Evolutionary conservation across 352 stramenopile species (phyloP), one percentile per base, ranked within the genome.

Genomic region (Pythium scleroteichum): DNA sequence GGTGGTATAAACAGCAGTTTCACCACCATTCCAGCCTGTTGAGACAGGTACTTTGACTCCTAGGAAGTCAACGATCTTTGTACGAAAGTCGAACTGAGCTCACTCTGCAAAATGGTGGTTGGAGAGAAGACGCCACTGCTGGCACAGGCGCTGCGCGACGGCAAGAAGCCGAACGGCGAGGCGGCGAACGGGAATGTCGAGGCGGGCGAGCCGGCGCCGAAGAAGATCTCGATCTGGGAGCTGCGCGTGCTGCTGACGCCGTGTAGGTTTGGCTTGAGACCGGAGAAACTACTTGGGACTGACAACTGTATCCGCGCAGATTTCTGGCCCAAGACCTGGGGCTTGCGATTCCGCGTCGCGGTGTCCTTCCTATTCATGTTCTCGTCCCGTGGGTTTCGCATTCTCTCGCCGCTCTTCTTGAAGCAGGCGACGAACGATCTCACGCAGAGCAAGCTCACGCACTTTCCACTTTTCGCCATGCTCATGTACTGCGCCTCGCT

Each of bases 251-350:
- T 92, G 59, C 75, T 92, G 23, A 64, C 81, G n/a, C 79, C 82
- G 23, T 92, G 82, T 92, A 78, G 57, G 74, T 59, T n/a, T n/a
- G n/a, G n/a, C n/a, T 26, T 51, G 2, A 41, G 20, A 10, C 24
- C 41, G 8, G 8, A 24, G 27, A 59, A 23, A 55, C 24, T 58
- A 9, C 33, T 39, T 14, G 14, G 33, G 8, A 39, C 33, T 13
- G 17, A 44, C 17, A 13, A 35, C 38, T 17, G 5, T 44, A 7
- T 45, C 7, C 19, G 24, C 46, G 27, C 51, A 92, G 82, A 90
- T 50, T 92, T 90, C 35, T 92, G 82, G 80, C 82, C 79, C 1
- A 82, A 80, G 54, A 82, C 76, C 40, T 90, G 78, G 79, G 67
- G 70, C 44, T 68, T 92, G 76, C 78, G 80, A 4, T 49, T 88